Conservation (phyloP, 1,284 basidiomycete genomes). For the Inonotus hispidus region DNA sequence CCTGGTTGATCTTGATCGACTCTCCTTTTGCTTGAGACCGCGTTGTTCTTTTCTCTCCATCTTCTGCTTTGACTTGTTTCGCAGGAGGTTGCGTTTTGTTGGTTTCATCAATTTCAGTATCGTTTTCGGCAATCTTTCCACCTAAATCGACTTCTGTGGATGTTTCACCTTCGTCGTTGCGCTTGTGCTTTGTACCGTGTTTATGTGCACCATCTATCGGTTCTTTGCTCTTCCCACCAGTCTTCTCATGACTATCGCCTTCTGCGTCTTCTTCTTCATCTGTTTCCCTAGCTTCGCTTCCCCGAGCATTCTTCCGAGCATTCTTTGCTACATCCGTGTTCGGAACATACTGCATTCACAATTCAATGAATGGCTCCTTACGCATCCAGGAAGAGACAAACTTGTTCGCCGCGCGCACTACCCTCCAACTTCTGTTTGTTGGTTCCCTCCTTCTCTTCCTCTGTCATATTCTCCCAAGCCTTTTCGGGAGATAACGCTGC, state of each 20-base stretch:
- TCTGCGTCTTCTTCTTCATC: not conserved
- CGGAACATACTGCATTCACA: slow-evolving; percentile 6
- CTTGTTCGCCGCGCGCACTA: slow-evolving; percentile 14
- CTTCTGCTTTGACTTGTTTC: slow-evolving; percentile 5
- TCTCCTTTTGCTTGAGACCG: not conserved
- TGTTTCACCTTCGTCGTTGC: not conserved
- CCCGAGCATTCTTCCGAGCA: slow-evolving; percentile 10
- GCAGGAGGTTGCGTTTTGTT: not conserved
- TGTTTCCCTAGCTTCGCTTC: not conserved
- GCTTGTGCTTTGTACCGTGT: slow-evolving; percentile 6
- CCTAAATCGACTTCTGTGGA: not conserved
- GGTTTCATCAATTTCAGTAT: not conserved
- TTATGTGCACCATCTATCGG: not conserved
- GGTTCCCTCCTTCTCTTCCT: slow-evolving; percentile 17
- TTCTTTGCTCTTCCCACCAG: not conserved
- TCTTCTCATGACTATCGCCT: not conserved
- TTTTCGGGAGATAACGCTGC: slow-evolving; percentile 18
- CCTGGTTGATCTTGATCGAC: not conserved
- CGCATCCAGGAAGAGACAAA: not conserved
- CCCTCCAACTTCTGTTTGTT: slow-evolving; percentile 14
- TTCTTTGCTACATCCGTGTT: slow-evolving; percentile 14
- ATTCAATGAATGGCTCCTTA: not conserved
- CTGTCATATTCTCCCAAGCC: slow-evolving; percentile 17
- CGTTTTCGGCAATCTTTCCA: not conserved
- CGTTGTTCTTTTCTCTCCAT: not conserved